Evolutionary conservation across 129 eudicot genomes (phyloP).

Genomic region (Lactuca sativa): DNA sequence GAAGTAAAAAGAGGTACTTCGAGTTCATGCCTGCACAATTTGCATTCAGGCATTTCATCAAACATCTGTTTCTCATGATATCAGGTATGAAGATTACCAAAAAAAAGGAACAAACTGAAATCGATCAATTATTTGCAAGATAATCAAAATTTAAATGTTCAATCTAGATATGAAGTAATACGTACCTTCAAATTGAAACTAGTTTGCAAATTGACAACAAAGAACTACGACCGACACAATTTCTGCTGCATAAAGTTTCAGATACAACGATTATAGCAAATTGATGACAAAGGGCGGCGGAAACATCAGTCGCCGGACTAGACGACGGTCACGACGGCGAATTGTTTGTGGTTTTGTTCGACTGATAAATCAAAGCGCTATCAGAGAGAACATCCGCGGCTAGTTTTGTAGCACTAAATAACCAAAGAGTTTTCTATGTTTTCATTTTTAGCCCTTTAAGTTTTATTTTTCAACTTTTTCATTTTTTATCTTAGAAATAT

Average conservation of each 20-base stretch:
- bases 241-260: slow-evolving; percentile 18
- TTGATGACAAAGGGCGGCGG: neutral
- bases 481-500: too few species aligned
- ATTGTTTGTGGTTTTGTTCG: neutral
- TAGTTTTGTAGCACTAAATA: neutral
- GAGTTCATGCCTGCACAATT: neutral
- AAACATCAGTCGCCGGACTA: slow-evolving; percentile 15
- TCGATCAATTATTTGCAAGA: neutral
- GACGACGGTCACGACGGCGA: slow-evolving; percentile 15
- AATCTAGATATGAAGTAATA: slow-evolving; percentile 5
- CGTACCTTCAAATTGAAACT: slow-evolving; percentile 24
- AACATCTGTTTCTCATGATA: slow-evolving; percentile 9
- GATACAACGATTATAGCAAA: slow-evolving; percentile 9
- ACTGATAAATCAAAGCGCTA: slow-evolving; percentile 20
- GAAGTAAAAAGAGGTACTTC: neutral
- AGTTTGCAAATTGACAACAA: slow-evolving; percentile 6
- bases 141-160: neutral
- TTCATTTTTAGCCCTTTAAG: too few species aligned
- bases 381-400: neutral
- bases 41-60: slow-evolving; percentile 23
- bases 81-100: neutral
- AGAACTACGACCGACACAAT: slow-evolving; percentile 1
- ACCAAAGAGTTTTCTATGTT: too few species aligned
- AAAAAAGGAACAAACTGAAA: neutral
- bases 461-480: too few species aligned